Percentiles rank a stretch among this genome's conserved stretches.
Evolutionary conservation across 1,139 yeast genomes (phyloP).

Genomic region (Saccharomyces uvarum): DNA sequence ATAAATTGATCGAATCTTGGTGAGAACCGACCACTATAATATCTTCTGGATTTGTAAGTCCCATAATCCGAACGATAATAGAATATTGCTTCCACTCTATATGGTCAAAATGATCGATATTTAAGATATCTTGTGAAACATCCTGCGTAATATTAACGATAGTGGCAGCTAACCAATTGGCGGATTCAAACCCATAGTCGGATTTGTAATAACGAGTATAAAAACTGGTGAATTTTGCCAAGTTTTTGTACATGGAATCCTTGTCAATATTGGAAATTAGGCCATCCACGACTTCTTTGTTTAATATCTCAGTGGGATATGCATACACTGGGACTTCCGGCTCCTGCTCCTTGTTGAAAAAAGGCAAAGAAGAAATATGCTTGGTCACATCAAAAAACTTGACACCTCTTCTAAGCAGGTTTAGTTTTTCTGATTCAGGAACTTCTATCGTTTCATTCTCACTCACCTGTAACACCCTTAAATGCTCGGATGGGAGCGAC

Average conservation of each 20-base stretch:
- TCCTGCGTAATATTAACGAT: constrained; percentile 37
- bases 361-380: constrained; percentile 32
- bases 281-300: constrained; percentile 36
- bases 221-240: constrained; percentile 62
- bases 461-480: constrained; percentile 19
- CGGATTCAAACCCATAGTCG: constrained; percentile 59
- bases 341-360: constrained; percentile 33
- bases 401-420: constrained; percentile 45
- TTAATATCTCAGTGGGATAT: constrained; percentile 47
- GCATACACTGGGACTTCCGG: constrained; percentile 39
- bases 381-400: constrained; percentile 68
- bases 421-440: constrained; percentile 50
- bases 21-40: constrained; percentile 81
- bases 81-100: constrained; percentile 51
- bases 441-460: constrained; percentile 36
- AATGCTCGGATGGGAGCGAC: constrained; percentile 12
- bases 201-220: constrained; percentile 78
- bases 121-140: constrained; percentile 30
- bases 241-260: constrained; percentile 43
- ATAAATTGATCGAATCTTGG: constrained; percentile 73
- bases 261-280: constrained; percentile 37
- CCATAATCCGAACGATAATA: constrained; percentile 40
- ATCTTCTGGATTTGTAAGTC: constrained; percentile 36
- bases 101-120: constrained; percentile 41
- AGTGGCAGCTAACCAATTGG: constrained; percentile 58